These are phyloP conservation scores for Sarcodon sp. DNA, from an alignment of 768 basidiomycete species.

Conservation along the genomic window DNA sequence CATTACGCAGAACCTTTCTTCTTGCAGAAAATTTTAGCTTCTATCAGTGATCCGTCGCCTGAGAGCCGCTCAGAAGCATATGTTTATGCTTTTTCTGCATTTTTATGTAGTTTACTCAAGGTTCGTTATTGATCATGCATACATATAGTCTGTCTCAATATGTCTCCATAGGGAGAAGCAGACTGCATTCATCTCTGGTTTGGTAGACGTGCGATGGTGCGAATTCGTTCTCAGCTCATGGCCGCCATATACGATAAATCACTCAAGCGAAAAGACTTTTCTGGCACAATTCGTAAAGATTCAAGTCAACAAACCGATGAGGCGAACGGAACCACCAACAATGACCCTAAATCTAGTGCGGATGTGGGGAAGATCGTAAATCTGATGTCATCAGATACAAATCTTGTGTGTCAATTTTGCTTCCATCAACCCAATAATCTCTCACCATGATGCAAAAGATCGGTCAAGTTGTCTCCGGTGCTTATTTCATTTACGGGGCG, in stretches of 20 bases:
- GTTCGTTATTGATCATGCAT: slow-evolving; percentile 14
- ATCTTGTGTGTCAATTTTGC: slow-evolving; percentile 23
- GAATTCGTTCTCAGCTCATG: slow-evolving; percentile 73
- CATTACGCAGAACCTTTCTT: slow-evolving; percentile 81
- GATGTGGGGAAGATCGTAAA: slow-evolving; percentile 87
- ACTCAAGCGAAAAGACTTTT: slow-evolving; percentile 71
- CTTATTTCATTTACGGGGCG: slow-evolving; percentile 61
- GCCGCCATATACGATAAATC: slow-evolving; percentile 84
- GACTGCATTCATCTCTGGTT: slow-evolving; percentile 74
- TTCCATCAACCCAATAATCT: not conserved
- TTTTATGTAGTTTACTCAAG: slow-evolving; percentile 47
- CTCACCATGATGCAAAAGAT: slow-evolving; percentile 10
- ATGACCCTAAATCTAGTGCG: slow-evolving; percentile 61
- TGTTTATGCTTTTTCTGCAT: slow-evolving; percentile 67
- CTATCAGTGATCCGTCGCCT: slow-evolving; percentile 35
- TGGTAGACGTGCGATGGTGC: slow-evolving; percentile 60
- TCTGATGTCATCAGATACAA: slow-evolving; percentile 74
- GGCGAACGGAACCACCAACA: slow-evolving; percentile 15
- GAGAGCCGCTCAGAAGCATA: slow-evolving; percentile 51
- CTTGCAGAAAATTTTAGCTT: slow-evolving; percentile 62
- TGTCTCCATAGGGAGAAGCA: slow-evolving; percentile 32
- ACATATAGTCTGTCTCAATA: not conserved
- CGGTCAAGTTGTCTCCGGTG: slow-evolving; percentile 36
- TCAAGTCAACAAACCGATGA: slow-evolving; percentile 11
- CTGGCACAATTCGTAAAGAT: slow-evolving; percentile 54